Evolutionary conservation across 441 rosid species (phyloP).

Genomic region (Brassica hybrid): DNA sequence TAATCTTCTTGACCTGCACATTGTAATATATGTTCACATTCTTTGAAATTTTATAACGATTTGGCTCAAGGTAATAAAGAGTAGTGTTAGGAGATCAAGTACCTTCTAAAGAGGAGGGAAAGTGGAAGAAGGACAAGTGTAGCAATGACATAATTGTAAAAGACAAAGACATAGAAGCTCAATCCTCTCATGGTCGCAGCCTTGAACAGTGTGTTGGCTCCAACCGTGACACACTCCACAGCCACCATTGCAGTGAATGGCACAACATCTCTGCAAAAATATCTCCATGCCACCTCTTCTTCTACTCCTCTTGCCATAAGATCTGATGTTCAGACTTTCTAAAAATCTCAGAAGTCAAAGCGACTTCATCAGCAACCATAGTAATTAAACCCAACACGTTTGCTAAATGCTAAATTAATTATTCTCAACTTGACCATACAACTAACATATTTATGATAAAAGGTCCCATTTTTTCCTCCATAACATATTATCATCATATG

Average conservation of each 20-base stretch:
- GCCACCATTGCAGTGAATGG: conserved; percentile 13
- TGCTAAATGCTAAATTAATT: no score
- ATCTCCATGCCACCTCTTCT: conserved; percentile 7
- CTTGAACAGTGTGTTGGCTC: conserved; percentile 1
- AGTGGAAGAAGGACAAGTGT: conserved; percentile 24
- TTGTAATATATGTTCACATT: background rate
- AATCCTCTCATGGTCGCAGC: conserved; percentile 22
- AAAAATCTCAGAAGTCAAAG: background rate
- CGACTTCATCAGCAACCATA: background rate
- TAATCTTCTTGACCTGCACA: conserved; percentile 22
- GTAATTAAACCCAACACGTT: background rate
- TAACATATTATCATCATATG: no score
- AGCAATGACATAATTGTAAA: background rate
- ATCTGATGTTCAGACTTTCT: background rate
- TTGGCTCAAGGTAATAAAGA: no score
- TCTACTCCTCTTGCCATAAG: background rate
- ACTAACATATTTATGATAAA: no score
- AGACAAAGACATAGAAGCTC: conserved; percentile 26
- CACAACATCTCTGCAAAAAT: background rate
- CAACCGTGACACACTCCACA: background rate
- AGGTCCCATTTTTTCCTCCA: no score
- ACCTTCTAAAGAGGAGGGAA: no score
- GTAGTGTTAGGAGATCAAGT: background rate
- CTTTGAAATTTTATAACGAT: no score
- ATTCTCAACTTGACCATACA: background rate